These are phyloP conservation scores for Pseudozyma hubeiensis DNA, from an alignment of 1,284 basidiomycete species.

Conservation along the genomic window DNA sequence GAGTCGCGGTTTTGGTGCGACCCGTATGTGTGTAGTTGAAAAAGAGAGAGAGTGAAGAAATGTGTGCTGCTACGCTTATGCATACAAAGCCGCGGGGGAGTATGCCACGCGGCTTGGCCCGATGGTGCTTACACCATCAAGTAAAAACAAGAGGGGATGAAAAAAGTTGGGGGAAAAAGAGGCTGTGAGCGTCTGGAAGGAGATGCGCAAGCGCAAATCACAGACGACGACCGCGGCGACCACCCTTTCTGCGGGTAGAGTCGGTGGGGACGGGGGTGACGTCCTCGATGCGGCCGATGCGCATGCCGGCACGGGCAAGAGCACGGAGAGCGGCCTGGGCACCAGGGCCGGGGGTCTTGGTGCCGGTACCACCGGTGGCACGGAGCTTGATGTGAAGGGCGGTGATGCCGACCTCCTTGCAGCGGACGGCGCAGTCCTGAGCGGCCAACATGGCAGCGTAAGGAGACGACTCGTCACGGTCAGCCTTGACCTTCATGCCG, in stretches of 20 bases:
- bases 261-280: conserved; percentile 98
- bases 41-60: conserved; percentile 8
- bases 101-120: conserved; percentile 39
- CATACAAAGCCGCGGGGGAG: conserved; percentile 45
- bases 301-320: conserved; percentile 97
- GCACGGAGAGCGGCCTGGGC: conserved; percentile 98
- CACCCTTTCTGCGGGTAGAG: conserved; percentile 98
- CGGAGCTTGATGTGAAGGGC: conserved; percentile 98
- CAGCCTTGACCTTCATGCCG: conserved; percentile 99
- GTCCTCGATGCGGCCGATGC: conserved; percentile 91
- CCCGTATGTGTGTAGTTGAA: conserved; percentile 7
- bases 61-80: conserved; percentile 41
- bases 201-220: conserved; percentile 63
- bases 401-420: conserved; percentile 98
- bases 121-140: conserved; percentile 17
- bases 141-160: conserved; percentile 20
- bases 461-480: conserved; percentile 98
- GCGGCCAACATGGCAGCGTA: conserved; percentile 99
- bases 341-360: conserved; percentile 98
- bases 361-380: conserved; percentile 97
- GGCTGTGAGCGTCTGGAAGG: conserved; percentile 9
- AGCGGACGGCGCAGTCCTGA: conserved; percentile 93
- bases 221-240: conserved; percentile 99
- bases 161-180: conserved; percentile 9
- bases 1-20: conserved; percentile 4